Evolutionary conservation across 1,284 basidiomycete species (phyloP).

Genomic region (Ceratobasidium sp.): DNA sequence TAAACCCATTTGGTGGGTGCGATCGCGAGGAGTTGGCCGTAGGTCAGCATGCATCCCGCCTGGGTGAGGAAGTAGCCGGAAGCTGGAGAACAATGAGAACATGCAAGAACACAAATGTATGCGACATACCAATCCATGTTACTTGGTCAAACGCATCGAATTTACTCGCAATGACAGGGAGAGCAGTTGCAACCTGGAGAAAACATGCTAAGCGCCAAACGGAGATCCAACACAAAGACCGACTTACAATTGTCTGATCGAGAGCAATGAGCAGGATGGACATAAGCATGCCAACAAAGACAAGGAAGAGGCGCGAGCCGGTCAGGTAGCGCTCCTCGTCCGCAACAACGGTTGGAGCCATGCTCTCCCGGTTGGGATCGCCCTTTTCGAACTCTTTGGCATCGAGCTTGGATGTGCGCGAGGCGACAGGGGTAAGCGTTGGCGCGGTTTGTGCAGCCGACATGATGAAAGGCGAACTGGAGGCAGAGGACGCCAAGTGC

Average conservation of each 20-base stretch:
- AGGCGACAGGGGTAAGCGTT: not conserved
- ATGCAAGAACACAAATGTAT: not conserved
- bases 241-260: constrained; percentile 46
- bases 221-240: not conserved
- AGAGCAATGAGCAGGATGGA: constrained; percentile 44
- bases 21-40: constrained; percentile 49
- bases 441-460: not conserved
- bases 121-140: constrained; percentile 32
- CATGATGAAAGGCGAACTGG: constrained; percentile 9
- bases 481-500: not conserved
- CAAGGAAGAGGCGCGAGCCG: constrained; percentile 42
- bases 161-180: constrained; percentile 41
- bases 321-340: constrained; percentile 38
- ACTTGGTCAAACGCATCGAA: constrained; percentile 42
- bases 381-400: constrained; percentile 21
- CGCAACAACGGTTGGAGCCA: constrained; percentile 19
- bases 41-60: constrained; percentile 47
- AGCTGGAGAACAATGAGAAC: constrained; percentile 12
- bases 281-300: constrained; percentile 45
- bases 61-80: constrained; percentile 39
- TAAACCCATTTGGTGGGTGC: constrained; percentile 52
- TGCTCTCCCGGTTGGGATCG: constrained; percentile 27
- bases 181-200: constrained; percentile 44
- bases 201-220: constrained; percentile 15
- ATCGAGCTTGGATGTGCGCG: constrained; percentile 14